Evolutionary conservation across 768 basidiomycete genomes (phyloP), one percentile per base, ranked within the genome.

Genomic region (Pseudohyphozyma bogoriensis): DNA sequence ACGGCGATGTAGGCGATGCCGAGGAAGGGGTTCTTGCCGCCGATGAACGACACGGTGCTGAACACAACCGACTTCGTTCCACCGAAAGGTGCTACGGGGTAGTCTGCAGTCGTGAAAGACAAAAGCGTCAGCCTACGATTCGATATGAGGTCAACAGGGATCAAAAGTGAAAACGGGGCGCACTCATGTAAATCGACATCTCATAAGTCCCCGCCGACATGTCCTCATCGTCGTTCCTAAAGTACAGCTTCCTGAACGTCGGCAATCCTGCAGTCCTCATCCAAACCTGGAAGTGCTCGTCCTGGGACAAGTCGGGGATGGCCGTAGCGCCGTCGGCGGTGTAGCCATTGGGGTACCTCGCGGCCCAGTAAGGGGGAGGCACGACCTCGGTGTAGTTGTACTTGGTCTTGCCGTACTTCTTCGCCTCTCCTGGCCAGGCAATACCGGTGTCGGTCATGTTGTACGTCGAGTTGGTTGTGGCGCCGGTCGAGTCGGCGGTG

Each of bases 211-310:
- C 95, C 56, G 82, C 79, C 24, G 69, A 67, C 79, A 99, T 82
- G 28, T 74, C 77, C 53, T 85, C 79, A 32, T 81, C 73, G 69
- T 97, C 92, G 72, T 96, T 97, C 64, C 93, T 79, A 20, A 86
- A 91, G 70, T 86, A 96, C 26, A 99, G 77, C 76, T 99, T 97
- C 35, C 89, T 84, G 74, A 99, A 99, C 9, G 93, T 96, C 12
- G 95, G 95, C 50, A 97, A 74, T 16, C 93, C 95, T 1, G 95
- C 89, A 3, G 92, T 95, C 60, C 93, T 82, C 95, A 99, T 99
- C 95, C 95, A 99, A 72, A 93, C 92, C 75, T 97, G 93, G 78
- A 99, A 97, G 69, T 87, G 91, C 74, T 96, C 87, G 70, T 97
- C 85, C 3, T 68, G 66, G 55, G 78, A 76, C 37, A 97, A 77